These are phyloP conservation scores for Pochonia chlamydosporia DNA, from an alignment of 2,329 filamentous ascomycete species.

Conservation along the genomic window DNA sequence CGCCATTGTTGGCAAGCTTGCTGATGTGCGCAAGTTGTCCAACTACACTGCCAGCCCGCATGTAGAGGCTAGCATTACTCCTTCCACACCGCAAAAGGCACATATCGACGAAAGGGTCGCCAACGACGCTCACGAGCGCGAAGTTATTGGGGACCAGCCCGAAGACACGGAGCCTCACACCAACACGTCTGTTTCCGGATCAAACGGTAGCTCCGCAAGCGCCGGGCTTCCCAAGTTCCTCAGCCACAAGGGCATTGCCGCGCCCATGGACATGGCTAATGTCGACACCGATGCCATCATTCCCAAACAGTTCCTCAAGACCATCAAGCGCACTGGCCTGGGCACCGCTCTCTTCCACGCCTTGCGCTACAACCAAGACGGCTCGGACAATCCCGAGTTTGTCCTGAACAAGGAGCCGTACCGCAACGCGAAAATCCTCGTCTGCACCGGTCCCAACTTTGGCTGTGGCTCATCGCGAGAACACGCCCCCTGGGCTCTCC, in stretches of 20 bases:
- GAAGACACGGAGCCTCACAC: conserved; percentile 60
- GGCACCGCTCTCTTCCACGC: conserved; percentile 82
- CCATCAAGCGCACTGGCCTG: conserved; percentile 94
- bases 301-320: conserved; percentile 98
- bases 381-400: conserved; percentile 72
- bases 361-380: conserved; percentile 70
- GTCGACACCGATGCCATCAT: conserved; percentile 99
- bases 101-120: conserved; percentile 48
- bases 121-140: conserved; percentile 45
- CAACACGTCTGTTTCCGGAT: conserved; percentile 44
- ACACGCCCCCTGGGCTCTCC: conserved; percentile 93
- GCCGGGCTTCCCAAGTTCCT: conserved; percentile 79
- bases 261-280: conserved; percentile 81
- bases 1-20: conserved; percentile 82
- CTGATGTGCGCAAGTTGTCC: conserved; percentile 80
- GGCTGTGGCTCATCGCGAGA: conserved; percentile 90
- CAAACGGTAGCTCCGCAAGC: conserved; percentile 27
- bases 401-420: conserved; percentile 88
- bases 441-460: conserved; percentile 89
- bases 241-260: conserved; percentile 78
- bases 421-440: conserved; percentile 77
- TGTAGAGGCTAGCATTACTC: conserved; percentile 48
- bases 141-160: conserved; percentile 50
- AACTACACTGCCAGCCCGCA: conserved; percentile 53
- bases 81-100: conserved; percentile 32